These are phyloP conservation scores for Thelephora ganbajun DNA, from an alignment of 768 basidiomycete genomes.

Conservation along the genomic window DNA sequence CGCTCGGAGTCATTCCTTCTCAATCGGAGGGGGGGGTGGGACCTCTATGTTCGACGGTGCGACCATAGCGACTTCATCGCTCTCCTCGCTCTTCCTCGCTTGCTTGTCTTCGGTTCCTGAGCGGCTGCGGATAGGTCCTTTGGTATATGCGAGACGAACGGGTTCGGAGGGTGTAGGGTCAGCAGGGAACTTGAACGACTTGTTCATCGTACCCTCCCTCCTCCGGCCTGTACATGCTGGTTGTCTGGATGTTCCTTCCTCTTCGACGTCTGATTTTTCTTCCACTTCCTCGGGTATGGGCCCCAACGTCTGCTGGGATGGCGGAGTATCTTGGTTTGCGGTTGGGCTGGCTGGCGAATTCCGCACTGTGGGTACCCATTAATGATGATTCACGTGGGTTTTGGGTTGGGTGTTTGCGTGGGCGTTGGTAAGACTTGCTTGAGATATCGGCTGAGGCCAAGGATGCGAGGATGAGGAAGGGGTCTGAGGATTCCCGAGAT, in stretches of 20 bases:
- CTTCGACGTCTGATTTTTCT: too few species aligned
- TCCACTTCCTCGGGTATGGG: constrained; percentile 37
- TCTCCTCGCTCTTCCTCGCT: constrained; percentile 8
- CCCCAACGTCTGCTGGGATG: constrained; percentile 22
- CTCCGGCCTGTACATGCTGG: constrained; percentile 9
- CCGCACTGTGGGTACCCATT: constrained; percentile 53
- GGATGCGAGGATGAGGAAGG: constrained; percentile 18
- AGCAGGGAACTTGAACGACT: constrained; percentile 16
- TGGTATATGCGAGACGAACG: constrained; percentile 12
- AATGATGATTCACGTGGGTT: constrained; percentile 29
- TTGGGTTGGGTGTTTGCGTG: constrained; percentile 15
- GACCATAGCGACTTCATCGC: constrained; percentile 22
- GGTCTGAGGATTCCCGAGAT: constrained; percentile 50
- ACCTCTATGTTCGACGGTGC: constrained; percentile 62
- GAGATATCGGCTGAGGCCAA: constrained; percentile 69
- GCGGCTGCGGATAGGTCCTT: constrained; percentile 14
- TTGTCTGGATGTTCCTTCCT: too few species aligned
- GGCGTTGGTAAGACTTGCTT: constrained; percentile 32
- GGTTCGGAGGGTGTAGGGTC: constrained; percentile 7
- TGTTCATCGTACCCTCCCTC: constrained; percentile 64
- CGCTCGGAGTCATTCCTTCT: constrained; percentile 47
- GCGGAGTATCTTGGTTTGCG: constrained; percentile 10
- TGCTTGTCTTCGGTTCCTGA: constrained; percentile 1
- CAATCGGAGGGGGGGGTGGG: constrained; percentile 66
- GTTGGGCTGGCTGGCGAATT: constrained; percentile 23